Evolutionary conservation across 2,329 filamentous ascomycete genomes (phyloP).

Genomic region (Cladosporium sp.): DNA sequence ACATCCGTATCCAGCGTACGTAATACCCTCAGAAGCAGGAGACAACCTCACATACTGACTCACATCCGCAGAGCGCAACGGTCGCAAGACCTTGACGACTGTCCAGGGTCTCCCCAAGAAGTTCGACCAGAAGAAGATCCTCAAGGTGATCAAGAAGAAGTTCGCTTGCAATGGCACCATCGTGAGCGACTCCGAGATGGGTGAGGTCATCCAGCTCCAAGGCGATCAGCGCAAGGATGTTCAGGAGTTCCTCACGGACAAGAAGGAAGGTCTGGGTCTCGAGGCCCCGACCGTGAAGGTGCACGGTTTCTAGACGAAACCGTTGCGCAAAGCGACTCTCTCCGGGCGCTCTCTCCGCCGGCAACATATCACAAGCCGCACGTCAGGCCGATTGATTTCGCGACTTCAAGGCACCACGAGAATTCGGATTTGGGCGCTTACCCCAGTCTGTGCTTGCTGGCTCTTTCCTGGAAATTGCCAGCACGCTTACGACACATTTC

Average conservation of each 20-base stretch:
- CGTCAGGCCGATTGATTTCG: slow-evolving; percentile 11
- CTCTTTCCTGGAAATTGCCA: not conserved
- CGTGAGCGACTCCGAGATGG: slow-evolving; percentile 92
- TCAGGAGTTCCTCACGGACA: slow-evolving; percentile 93
- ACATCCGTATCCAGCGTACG: slow-evolving; percentile 99
- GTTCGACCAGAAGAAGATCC: slow-evolving; percentile 99
- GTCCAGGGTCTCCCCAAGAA: slow-evolving; percentile 98
- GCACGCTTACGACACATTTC: slow-evolving; percentile 8
- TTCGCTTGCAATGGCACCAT: slow-evolving; percentile 99
- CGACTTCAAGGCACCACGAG: slow-evolving; percentile 1
- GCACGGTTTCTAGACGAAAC: slow-evolving; percentile 31
- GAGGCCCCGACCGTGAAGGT: slow-evolving; percentile 98
- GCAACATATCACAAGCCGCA: slow-evolving; percentile 8
- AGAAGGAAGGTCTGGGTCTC: slow-evolving; percentile 89
- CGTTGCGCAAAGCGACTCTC: not conserved
- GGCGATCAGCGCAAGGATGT: slow-evolving; percentile 99
- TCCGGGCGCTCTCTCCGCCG: slow-evolving; percentile 5
- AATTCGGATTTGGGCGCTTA: slow-evolving; percentile 4
- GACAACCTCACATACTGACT: not conserved
- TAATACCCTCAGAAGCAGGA: slow-evolving; percentile 25
- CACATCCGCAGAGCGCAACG: slow-evolving; percentile 82
- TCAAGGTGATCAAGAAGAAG: slow-evolving; percentile 99
- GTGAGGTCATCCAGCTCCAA: slow-evolving; percentile 99
- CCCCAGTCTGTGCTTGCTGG: slow-evolving; percentile 2
- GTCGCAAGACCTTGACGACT: slow-evolving; percentile 99